Evolutionary conservation across 73 alveolate species (phyloP).

Genomic region (Chromera velia): DNA sequence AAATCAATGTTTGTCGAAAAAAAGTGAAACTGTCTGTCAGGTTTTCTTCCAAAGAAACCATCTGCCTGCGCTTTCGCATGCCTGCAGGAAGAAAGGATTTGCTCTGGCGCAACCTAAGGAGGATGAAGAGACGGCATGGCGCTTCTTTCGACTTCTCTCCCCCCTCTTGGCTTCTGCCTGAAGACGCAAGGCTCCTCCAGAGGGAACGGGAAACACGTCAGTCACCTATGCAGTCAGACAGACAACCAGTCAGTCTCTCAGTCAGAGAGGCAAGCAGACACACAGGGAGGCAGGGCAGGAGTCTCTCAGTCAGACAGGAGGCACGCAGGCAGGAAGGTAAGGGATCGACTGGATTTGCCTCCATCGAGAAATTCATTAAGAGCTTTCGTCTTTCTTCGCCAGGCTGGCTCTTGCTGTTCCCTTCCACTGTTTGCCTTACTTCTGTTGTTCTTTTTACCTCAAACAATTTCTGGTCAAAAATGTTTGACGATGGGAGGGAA

Average conservation of each 20-base stretch:
- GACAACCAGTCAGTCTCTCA: too few species aligned
- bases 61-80: not conserved
- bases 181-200: not conserved
- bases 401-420: not conserved
- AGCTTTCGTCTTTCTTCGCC: too few species aligned
- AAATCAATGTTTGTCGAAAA: not conserved
- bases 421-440: not conserved
- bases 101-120: not conserved
- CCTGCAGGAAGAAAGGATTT: not conserved
- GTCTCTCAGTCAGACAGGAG: too few species aligned
- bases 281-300: too few species aligned
- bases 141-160: not conserved
- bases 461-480: too few species aligned
- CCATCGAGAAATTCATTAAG: too few species aligned
- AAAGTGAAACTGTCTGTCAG: not conserved
- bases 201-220: not conserved
- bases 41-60: not conserved
- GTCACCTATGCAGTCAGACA: too few species aligned
- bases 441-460: too few species aligned
- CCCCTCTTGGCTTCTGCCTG: not conserved
- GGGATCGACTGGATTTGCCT: too few species aligned
- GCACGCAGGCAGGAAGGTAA: too few species aligned
- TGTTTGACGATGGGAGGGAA: too few species aligned
- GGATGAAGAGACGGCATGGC: not conserved
- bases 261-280: too few species aligned